A percentile compares a stretch with the other conserved stretches of the same genome.
These are phyloP conservation scores for Cercophora newfieldiana DNA, from an alignment of 495 filamentous ascomycete genomes.

Conservation along the genomic window DNA sequence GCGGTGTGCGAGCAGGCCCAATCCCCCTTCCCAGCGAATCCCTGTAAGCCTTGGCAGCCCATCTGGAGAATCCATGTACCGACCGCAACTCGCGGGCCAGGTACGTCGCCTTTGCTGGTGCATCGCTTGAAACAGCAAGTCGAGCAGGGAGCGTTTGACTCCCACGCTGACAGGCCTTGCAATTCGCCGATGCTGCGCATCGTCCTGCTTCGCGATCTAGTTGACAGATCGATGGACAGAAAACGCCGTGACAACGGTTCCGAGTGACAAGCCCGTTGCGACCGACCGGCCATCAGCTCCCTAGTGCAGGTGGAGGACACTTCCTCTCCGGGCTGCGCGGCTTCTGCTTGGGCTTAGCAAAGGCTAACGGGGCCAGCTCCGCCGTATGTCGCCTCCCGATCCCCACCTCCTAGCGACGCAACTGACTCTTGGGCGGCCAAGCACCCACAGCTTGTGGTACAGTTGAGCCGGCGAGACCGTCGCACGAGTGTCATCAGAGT, in stretches of 20 bases:
- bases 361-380: conserved; percentile 7
- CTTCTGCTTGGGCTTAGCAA: not conserved
- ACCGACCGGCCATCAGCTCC: not conserved
- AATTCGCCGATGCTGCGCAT: not conserved
- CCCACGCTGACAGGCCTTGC: not conserved
- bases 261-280: not conserved
- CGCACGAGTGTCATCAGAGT: conserved; percentile 33
- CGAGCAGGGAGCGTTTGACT: conserved; percentile 10
- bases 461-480: conserved; percentile 28
- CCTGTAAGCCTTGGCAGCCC: conserved; percentile 17
- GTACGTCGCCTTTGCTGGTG: conserved; percentile 14
- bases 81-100: conserved; percentile 10
- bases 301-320: not conserved
- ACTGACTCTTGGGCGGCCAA: conserved; percentile 34
- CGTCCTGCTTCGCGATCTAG: not conserved
- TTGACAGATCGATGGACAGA: not conserved
- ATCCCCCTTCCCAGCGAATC: conserved; percentile 14
- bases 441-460: conserved; percentile 21
- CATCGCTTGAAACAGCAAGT: conserved; percentile 25
- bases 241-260: not conserved
- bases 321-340: not conserved
- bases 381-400: conserved; percentile 26
- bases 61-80: conserved; percentile 33
- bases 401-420: conserved; percentile 26
- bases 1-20: conserved; percentile 30